These are phyloP conservation scores for Grosmannia penicillata DNA, from an alignment of 2,329 filamentous ascomycete species.

Conservation along the genomic window DNA sequence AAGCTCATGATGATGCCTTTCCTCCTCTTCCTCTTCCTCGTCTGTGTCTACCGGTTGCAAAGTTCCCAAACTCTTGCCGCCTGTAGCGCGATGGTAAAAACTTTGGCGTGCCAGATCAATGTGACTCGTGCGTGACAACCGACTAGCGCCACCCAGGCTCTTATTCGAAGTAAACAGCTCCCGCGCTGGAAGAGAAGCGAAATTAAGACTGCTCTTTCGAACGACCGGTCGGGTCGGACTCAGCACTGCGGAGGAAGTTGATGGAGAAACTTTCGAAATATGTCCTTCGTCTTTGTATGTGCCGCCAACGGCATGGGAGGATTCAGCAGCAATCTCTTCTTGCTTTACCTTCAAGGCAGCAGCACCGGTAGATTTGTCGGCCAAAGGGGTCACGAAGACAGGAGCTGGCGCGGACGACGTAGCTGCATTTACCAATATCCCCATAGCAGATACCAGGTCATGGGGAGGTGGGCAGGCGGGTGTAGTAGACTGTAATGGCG, in stretches of 20 bases:
- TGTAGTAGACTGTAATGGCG: slow-evolving; percentile 9
- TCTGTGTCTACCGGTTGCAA: slow-evolving; percentile 20
- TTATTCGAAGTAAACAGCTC: slow-evolving; percentile 78
- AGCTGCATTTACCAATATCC: background rate
- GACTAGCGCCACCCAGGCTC: slow-evolving; percentile 48
- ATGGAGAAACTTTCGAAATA: too few relatives aligned
- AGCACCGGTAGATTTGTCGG: too few relatives aligned
- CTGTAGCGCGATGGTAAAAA: slow-evolving; percentile 58
- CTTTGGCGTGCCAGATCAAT: slow-evolving; percentile 58
- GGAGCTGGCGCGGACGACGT: background rate
- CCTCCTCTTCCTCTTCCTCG: slow-evolving; percentile 23
- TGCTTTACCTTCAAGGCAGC: too few relatives aligned
- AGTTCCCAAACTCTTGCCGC: slow-evolving; percentile 55
- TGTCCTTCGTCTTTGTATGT: too few relatives aligned
- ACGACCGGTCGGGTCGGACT: slow-evolving; percentile 64
- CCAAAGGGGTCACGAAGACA: too few relatives aligned
- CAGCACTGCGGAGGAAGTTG: slow-evolving; percentile 23
- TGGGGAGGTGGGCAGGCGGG: slow-evolving; percentile 9
- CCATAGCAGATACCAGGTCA: slow-evolving; percentile 7
- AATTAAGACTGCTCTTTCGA: slow-evolving; percentile 89
- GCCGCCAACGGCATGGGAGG: too few relatives aligned
- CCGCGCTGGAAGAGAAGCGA: slow-evolving; percentile 80
- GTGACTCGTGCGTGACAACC: slow-evolving; percentile 64
- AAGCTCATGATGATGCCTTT: slow-evolving; percentile 36
- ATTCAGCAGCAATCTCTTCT: too few relatives aligned